Evolutionary conservation across 345 rosid species (phyloP), one percentile per base, ranked within the genome.

Genomic region (Lagerstroemia speciosa): DNA sequence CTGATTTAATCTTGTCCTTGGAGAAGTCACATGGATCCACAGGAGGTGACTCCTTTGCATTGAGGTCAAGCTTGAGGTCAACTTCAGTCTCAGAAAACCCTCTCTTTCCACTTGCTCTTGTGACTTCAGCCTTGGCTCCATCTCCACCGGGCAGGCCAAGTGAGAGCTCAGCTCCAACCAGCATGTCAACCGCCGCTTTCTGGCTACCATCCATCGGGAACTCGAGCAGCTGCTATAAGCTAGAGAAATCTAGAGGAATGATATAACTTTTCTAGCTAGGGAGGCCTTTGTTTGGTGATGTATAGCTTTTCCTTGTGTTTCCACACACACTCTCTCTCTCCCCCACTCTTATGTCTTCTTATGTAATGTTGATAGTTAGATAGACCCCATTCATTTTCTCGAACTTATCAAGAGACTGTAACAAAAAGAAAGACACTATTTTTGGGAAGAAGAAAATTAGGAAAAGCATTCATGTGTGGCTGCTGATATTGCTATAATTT

Each of bases 11-110:
- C 29, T 53, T 53, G 30, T 53, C 50, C 50, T 45, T 11, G 50
- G 50, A 11, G 50, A 11, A 45, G 16, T 1, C 19, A 45, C n/a
- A n/a, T n/a, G n/a, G n/a, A n/a, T 45, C 60, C 60, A 6, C n/a
- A 53, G 29, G 30, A 8, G 60, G 29, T 52, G 58, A 52, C 29
- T 53, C 60, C 30, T 53, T 53, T n/a, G 29, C 60, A 22, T 53
- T 53, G 60, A 53, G 60, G 60, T 53, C 29, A 24, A 53, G 60
- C n/a, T 53, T 53, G 60, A 53, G 60, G 29, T 53, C 29, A n/a
- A n/a, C 60, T 53, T 53, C 29, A 53, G 60, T 53, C 60, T n/a
- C 60, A 24, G 60, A 53, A 24, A 53, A 53, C 29, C 60, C 60
- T 53, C 60, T 53, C 60, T 53, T 53, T 14, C 60, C 60, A 24